Conservation (phyloP, 768 basidiomycete genomes). For the Phylloporus sp. region DNA sequence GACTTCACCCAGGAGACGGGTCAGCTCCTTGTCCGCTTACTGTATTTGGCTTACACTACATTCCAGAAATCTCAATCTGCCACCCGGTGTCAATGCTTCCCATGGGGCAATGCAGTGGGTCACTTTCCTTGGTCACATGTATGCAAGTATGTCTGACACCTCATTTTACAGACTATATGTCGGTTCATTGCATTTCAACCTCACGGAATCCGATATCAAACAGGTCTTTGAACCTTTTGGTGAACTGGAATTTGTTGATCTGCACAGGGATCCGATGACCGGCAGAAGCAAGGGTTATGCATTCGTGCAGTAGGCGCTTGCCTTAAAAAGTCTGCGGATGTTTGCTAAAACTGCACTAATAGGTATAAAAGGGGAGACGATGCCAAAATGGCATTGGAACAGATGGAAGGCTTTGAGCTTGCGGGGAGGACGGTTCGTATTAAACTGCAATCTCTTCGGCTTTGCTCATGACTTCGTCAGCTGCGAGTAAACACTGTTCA, state of each 20-base stretch:
- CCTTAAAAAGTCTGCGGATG: background rate
- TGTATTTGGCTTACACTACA: conserved; percentile 7
- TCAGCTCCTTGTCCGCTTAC: conserved; percentile 34
- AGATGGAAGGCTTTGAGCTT: conserved; percentile 98
- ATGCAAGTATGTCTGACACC: conserved; percentile 11
- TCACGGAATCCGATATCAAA: conserved; percentile 94
- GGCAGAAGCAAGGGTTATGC: conserved; percentile 97
- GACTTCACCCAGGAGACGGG: conserved; percentile 85
- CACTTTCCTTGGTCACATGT: conserved; percentile 19
- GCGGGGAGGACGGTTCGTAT: conserved; percentile 82
- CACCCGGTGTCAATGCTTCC: conserved; percentile 78
- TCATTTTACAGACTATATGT: conserved; percentile 75
- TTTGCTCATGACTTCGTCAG: conserved; percentile 35
- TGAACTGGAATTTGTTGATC: conserved; percentile 96
- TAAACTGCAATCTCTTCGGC: conserved; percentile 9
- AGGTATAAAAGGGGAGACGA: conserved; percentile 91
- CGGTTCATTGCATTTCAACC: conserved; percentile 94
- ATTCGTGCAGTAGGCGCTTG: conserved; percentile 80
- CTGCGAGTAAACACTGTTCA: conserved; percentile 90
- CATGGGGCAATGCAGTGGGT: conserved; percentile 83
- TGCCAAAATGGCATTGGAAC: conserved; percentile 94
- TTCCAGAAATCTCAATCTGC: conserved; percentile 70
- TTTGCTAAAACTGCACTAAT: conserved; percentile 2
- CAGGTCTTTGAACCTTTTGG: conserved; percentile 99
- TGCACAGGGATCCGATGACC: conserved; percentile 92